Base-by-base conservation (phyloP, 108 stramenopile genomes). In the Pseudonitzschia pungens region DNA sequence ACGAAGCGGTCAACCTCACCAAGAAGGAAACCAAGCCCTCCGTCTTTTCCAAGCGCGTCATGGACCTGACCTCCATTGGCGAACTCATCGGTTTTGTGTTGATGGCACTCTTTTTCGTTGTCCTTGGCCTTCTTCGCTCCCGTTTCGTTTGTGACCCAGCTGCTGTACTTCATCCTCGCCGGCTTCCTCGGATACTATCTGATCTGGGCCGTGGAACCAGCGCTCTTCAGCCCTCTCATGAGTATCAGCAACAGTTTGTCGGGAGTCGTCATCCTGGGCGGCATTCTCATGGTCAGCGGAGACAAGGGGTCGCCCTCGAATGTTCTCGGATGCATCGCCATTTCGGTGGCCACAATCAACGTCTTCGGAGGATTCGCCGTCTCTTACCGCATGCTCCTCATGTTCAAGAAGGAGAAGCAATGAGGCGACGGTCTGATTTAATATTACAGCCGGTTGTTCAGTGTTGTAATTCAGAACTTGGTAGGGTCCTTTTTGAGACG, bases 361-460 rank as follows among this genome's bases (percentile, higher is more conserved):
- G 84, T 91, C 0, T 81, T 83, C 71, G 87, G 91, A 29, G 91
- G 91, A 14, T 88, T 87, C 69, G 78, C 88, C 40, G 91, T 94
- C 26, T 92, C 93, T 22, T 87, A 91, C 74, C 87, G 90, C 68
- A 96, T 96, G 95, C 83, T 96, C 14, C 87, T 92, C 77, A 96
- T 96, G 95, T 96, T 96, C 87, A 81, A 86, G 63, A 83, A 89
- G 32, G 84, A 87, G 48, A 58, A 66, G 56, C 32, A 71, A 26
- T 60, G 36, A 36, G 36, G 36, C 36, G 6, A 6, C 6, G 6
- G 4, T 36, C 36, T 36, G 36, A 2, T n/a, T n/a, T 36, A 6
- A 2, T 36, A 36, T 6, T 36, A 36, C 36, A 6, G 36, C 36
- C 36, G 36, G 36, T 6, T 36, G 36, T 6, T 36, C 2, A 5